Percentiles rank a stretch among this genome's conserved stretches.
Evolutionary conservation across 1,284 basidiomycete species (phyloP).

Genomic region (Puccinia coronata): DNA sequence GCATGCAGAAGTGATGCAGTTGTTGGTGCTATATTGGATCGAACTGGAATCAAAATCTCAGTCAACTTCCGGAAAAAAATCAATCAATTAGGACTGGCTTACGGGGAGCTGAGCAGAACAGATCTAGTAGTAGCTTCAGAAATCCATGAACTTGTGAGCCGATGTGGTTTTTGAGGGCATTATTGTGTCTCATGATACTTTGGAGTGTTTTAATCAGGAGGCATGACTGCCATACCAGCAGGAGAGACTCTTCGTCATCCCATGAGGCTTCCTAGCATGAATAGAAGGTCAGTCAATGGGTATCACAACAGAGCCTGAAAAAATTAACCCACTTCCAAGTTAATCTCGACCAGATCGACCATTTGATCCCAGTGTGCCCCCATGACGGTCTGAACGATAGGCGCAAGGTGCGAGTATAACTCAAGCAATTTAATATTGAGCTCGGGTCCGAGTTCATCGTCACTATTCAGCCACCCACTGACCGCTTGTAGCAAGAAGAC

Average conservation of each 20-base stretch:
- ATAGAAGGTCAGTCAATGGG: neutral
- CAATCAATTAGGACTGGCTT: slow-evolving; percentile 53
- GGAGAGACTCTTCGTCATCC: slow-evolving; percentile 44
- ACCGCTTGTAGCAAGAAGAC: slow-evolving; percentile 84
- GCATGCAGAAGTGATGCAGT: slow-evolving; percentile 2
- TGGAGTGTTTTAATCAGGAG: slow-evolving; percentile 41
- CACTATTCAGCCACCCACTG: slow-evolving; percentile 76
- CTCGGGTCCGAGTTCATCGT: slow-evolving; percentile 69
- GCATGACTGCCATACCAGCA: slow-evolving; percentile 37
- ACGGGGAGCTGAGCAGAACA: slow-evolving; percentile 66
- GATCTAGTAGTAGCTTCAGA: slow-evolving; percentile 66
- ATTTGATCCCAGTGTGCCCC: slow-evolving; percentile 91
- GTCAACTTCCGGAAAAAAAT: neutral
- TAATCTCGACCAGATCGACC: slow-evolving; percentile 84
- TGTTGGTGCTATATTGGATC: slow-evolving; percentile 54
- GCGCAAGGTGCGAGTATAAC: slow-evolving; percentile 75
- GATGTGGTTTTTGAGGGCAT: slow-evolving; percentile 63
- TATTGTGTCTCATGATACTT: slow-evolving; percentile 44
- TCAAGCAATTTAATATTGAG: slow-evolving; percentile 75
- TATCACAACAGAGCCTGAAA: slow-evolving; percentile 24
- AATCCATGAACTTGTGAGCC: slow-evolving; percentile 65
- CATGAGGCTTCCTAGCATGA: slow-evolving; percentile 42
- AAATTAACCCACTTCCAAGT: slow-evolving; percentile 70
- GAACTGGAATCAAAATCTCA: slow-evolving; percentile 21
- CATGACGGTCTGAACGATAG: slow-evolving; percentile 81